These are phyloP conservation scores for Xylariomycetidae sp. DNA, from an alignment of 2,329 filamentous ascomycete genomes.

Conservation along the genomic window DNA sequence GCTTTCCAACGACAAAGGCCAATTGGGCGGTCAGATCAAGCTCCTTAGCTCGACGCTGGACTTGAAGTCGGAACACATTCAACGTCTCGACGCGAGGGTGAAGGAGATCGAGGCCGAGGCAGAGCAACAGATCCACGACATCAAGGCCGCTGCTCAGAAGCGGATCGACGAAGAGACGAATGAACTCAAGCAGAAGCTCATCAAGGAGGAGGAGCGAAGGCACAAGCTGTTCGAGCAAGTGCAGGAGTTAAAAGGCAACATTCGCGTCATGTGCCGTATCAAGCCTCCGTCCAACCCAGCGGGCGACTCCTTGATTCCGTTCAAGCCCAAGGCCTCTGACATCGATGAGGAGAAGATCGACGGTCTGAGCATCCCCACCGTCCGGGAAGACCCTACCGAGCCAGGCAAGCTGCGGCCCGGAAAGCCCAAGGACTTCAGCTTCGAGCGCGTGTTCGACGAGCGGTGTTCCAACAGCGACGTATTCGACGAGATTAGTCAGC, in stretches of 20 bases:
- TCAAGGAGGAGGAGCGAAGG: conserved; percentile 84
- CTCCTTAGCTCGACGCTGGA: conserved; percentile 21
- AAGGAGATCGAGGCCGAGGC: conserved; percentile 18
- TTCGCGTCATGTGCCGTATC: conserved; percentile 95
- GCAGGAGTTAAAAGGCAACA: conserved; percentile 96
- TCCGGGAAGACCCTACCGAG: conserved; percentile 77
- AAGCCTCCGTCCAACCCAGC: conserved; percentile 60
- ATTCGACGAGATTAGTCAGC: conserved; percentile 92
- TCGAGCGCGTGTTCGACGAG: conserved; percentile 87
- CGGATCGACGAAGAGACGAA: conserved; percentile 55
- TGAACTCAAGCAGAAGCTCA: conserved; percentile 71
- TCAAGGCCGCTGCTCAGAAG: conserved; percentile 76
- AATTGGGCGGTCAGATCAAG: conserved; percentile 24
- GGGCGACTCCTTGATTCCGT: conserved; percentile 63
- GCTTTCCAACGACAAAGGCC: conserved; percentile 23
- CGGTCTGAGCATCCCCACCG: conserved; percentile 76
- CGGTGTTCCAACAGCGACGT: conserved; percentile 73
- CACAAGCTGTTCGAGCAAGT: conserved; percentile 96
- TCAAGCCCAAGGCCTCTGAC: conserved; percentile 60
- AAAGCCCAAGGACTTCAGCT: conserved; percentile 80
- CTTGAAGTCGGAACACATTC: conserved; percentile 22
- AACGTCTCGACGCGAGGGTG: conserved; percentile 18
- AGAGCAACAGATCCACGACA: conserved; percentile 45
- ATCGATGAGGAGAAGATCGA: conserved; percentile 74
- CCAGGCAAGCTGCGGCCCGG: conserved; percentile 53